Percentiles rank a stretch among this genome's conserved stretches.
These are phyloP conservation scores for Russula brevipes DNA, from an alignment of 768 basidiomycete species.

Conservation along the genomic window DNA sequence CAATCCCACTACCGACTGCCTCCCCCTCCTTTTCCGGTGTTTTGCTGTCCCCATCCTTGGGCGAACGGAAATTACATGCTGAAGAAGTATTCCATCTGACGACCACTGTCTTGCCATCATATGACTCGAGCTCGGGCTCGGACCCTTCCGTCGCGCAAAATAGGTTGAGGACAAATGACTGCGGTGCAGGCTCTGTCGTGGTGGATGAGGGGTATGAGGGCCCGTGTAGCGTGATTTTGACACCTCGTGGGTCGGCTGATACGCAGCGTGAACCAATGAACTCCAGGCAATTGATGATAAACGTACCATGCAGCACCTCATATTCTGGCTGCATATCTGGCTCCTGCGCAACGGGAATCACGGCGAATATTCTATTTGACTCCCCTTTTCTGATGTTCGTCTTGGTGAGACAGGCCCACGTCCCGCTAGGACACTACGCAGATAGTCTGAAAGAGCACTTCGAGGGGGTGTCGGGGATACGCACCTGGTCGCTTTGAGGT, in stretches of 20 bases:
- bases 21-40: slow-evolving; percentile 28
- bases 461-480: slow-evolving; percentile 24
- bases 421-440: slow-evolving; percentile 58
- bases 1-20: slow-evolving; percentile 64
- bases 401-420: slow-evolving; percentile 68
- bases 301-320: slow-evolving; percentile 37
- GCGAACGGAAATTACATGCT: slow-evolving; percentile 47
- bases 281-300: slow-evolving; percentile 13
- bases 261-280: neutral
- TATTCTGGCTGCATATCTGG: slow-evolving; percentile 31
- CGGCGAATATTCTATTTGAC: slow-evolving; percentile 58
- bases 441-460: neutral
- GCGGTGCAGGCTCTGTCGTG: slow-evolving; percentile 41
- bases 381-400: slow-evolving; percentile 53
- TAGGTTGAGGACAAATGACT: slow-evolving; percentile 58
- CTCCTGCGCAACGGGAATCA: slow-evolving; percentile 65
- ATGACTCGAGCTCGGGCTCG: slow-evolving; percentile 53
- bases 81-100: slow-evolving; percentile 60
- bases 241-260: slow-evolving; percentile 45
- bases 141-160: slow-evolving; percentile 41
- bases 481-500: slow-evolving; percentile 62
- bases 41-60: slow-evolving; percentile 28
- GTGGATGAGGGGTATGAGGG: slow-evolving; percentile 52
- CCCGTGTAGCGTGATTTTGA: slow-evolving; percentile 57
- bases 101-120: slow-evolving; percentile 49